Conservation (phyloP, 306 rosid species). For the Quercus agrifolia region DNA sequence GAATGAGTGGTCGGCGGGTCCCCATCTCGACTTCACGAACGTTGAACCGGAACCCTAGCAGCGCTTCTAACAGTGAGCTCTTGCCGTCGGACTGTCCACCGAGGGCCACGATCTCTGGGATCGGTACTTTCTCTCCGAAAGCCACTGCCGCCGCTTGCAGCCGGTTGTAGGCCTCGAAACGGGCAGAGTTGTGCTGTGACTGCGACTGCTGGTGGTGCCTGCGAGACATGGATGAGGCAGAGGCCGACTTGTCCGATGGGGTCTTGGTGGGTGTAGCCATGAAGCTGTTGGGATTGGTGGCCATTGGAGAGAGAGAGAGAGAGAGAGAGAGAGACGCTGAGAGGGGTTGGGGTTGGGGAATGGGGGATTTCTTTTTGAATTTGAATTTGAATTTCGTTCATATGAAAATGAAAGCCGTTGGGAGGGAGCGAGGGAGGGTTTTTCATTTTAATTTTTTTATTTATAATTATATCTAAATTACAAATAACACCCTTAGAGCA, state of each 20-base stretch:
- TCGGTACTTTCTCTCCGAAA: constrained; percentile 86
- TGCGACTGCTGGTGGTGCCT: constrained; percentile 19
- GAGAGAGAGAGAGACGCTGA: not conserved
- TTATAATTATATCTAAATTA: not conserved
- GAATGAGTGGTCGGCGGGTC: constrained; percentile 87
- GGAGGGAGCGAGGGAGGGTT: not conserved
- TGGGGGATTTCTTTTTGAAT: too few species aligned
- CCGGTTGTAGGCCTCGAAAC: constrained; percentile 90
- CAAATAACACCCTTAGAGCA: too few species aligned
- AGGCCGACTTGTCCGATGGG: constrained; percentile 46
- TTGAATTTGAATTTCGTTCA: constrained; percentile 27
- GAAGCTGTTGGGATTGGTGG: constrained; percentile 27
- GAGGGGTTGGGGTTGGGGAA: not conserved
- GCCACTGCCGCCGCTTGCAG: constrained; percentile 92
- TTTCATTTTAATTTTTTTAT: not conserved
- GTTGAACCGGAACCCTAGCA: constrained; percentile 88
- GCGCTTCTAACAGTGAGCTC: constrained; percentile 87
- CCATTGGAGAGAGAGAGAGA: constrained; percentile 27
- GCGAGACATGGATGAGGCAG: constrained; percentile 23
- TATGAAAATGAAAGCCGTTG: not conserved
- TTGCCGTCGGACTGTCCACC: constrained; percentile 95
- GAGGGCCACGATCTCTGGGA: constrained; percentile 87
- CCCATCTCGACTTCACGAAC: constrained; percentile 98
- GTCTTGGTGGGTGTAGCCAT: constrained; percentile 52
- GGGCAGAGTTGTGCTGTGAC: constrained; percentile 40